Conservation (phyloP, 2,329 filamentous ascomycete genomes). For the Microdochium nivale region DNA sequence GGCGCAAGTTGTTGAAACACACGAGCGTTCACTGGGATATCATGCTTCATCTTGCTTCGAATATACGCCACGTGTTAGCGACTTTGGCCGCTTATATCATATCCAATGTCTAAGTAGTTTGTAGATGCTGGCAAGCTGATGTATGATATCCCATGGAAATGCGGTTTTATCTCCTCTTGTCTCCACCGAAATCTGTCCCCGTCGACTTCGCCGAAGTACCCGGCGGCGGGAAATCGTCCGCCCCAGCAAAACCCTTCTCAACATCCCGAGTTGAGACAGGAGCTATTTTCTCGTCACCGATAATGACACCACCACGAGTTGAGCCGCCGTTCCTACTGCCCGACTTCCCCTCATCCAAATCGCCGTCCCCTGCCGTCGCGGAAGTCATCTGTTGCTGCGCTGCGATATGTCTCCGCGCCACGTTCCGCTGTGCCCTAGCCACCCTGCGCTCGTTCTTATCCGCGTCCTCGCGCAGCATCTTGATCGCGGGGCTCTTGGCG, state of each 20-base stretch:
- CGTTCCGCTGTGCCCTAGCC: conserved; percentile 18
- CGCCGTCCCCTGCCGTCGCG: not conserved
- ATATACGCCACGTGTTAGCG: no score
- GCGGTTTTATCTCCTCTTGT: no score
- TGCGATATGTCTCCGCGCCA: not conserved
- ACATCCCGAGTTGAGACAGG: not conserved
- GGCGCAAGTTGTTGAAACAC: no score
- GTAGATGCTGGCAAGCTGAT: no score
- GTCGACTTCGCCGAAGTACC: not conserved
- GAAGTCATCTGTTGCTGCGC: no score
- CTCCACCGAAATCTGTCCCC: not conserved
- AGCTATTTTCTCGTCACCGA: not conserved
- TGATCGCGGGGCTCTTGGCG: conserved; percentile 37
- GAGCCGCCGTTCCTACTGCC: not conserved
- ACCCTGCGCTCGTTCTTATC: conserved; percentile 25
- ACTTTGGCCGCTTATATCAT: no score
- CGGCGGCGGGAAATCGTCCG: not conserved
- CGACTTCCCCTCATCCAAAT: not conserved
- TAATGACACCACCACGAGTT: not conserved
- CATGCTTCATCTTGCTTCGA: no score
- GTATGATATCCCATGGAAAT: no score
- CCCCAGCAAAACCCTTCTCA: not conserved
- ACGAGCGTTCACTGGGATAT: no score
- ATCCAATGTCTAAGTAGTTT: no score
- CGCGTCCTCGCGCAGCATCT: conserved; percentile 35